Evolutionary conservation across 2,329 filamentous ascomycete species (phyloP).

Genomic region (Fusarium foetens): DNA sequence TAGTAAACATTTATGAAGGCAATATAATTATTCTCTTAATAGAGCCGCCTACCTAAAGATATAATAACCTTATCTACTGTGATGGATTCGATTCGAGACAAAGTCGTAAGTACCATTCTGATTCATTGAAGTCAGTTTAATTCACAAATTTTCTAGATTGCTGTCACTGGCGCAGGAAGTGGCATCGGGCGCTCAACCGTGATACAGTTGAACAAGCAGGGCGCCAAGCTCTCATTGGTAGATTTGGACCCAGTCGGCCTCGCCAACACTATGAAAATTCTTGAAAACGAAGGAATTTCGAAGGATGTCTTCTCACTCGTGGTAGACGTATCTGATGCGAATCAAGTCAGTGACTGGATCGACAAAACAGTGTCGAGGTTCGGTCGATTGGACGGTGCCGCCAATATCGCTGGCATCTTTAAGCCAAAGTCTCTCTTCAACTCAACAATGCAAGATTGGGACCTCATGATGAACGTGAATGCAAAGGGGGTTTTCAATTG

Average conservation of each 20-base stretch:
- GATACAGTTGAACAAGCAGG: not conserved
- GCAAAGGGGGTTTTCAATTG: not conserved
- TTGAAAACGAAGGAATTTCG: fast-evolving
- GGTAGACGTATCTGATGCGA: not conserved
- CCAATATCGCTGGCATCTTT: not conserved
- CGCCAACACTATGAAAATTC: not conserved
- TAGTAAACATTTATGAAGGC: not conserved
- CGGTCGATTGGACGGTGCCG: not conserved
- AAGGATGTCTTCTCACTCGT: not conserved
- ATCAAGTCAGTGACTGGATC: not conserved
- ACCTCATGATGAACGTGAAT: not conserved
- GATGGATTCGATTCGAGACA: not conserved
- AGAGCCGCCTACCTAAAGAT: not conserved
- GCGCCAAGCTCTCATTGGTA: not conserved
- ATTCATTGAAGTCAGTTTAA: too few species aligned
- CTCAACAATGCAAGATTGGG: not conserved
- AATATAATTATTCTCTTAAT: not conserved
- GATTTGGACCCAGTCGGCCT: not conserved
- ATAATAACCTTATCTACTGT: fast-evolving
- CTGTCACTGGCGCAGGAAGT: not conserved
- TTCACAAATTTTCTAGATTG: fast-evolving
- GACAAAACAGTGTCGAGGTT: fast-evolving
- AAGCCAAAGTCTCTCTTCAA: not conserved
- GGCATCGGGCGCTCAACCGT: not conserved
- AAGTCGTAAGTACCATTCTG: too few species aligned